A percentile compares a stretch with the other conserved stretches of the same genome.
Evolutionary conservation across 1,284 basidiomycete species (phyloP).

Genomic region (Grifola frondosa): DNA sequence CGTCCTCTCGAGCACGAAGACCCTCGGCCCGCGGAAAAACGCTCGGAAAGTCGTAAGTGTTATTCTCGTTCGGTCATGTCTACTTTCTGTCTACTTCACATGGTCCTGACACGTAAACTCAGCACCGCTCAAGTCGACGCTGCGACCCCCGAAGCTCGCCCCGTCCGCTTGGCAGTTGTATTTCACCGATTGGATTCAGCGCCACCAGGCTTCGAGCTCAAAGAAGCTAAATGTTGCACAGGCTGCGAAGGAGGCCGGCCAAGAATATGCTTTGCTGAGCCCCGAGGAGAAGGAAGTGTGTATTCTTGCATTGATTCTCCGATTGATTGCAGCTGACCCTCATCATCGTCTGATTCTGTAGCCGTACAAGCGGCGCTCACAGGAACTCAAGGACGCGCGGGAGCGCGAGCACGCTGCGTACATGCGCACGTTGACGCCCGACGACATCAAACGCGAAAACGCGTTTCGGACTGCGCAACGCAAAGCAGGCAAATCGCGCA

Average conservation of each 20-base stretch:
- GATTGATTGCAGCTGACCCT: constrained; percentile 27
- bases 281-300: constrained; percentile 80
- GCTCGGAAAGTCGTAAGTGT: constrained; percentile 29
- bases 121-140: constrained; percentile 62
- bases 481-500: constrained; percentile 90
- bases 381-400: constrained; percentile 79
- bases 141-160: constrained; percentile 89
- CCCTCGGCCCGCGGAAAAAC: constrained; percentile 31
- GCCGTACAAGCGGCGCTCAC: constrained; percentile 83
- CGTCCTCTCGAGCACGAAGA: constrained; percentile 48
- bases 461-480: constrained; percentile 88
- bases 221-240: constrained; percentile 94
- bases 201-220: constrained; percentile 76
- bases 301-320: constrained; percentile 30
- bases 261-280: constrained; percentile 81
- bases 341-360: constrained; percentile 39
- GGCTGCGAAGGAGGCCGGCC: constrained; percentile 92
- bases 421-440: constrained; percentile 88
- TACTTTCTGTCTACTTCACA: constrained; percentile 18
- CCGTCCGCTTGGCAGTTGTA: constrained; percentile 97
- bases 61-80: constrained; percentile 10
- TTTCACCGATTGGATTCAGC: constrained; percentile 94
- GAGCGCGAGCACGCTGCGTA: constrained; percentile 84
- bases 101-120: constrained; percentile 24
- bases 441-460: constrained; percentile 95